Evolutionary conservation across 192 early-diverging fungal genomes (phyloP).

Genomic region (Thamnidium elegans): DNA sequence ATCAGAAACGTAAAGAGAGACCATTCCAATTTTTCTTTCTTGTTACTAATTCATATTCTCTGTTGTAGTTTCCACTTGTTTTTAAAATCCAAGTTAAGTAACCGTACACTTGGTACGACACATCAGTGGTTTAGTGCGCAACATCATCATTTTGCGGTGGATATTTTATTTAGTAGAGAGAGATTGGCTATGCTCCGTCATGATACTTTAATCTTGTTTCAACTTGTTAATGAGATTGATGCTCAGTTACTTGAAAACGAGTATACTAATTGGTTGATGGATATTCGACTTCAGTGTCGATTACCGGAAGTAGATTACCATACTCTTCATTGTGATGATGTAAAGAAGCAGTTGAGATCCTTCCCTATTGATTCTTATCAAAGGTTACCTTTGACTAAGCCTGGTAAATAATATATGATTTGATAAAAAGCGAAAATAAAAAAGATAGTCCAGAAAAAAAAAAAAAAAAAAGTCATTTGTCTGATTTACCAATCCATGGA

Average conservation of each 20-base stretch:
- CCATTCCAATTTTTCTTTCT: background rate
- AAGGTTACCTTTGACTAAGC: too few species aligned
- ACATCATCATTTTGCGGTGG: slow-evolving; percentile 42
- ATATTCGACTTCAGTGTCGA: slow-evolving; percentile 28
- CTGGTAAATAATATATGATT: too few species aligned
- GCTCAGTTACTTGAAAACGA: slow-evolving; percentile 43
- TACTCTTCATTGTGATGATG: slow-evolving; percentile 13
- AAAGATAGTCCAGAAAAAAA: too few species aligned
- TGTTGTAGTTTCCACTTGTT: slow-evolving; percentile 32
- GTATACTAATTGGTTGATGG: slow-evolving; percentile 54
- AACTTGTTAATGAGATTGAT: slow-evolving; percentile 46
- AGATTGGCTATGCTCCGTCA: slow-evolving; percentile 47
- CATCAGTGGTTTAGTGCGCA: slow-evolving; percentile 38
- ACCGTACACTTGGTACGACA: background rate
- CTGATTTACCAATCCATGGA: too few species aligned
- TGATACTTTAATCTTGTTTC: slow-evolving; percentile 45
- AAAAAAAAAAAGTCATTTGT: too few species aligned
- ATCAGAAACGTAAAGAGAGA: slow-evolving; percentile 17
- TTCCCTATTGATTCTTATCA: background rate
- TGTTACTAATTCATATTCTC: too few species aligned
- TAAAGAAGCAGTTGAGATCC: slow-evolving; percentile 2
- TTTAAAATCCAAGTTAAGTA: slow-evolving; percentile 21
- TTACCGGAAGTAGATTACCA: slow-evolving; percentile 4
- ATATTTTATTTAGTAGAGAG: slow-evolving; percentile 42
- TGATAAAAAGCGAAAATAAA: too few species aligned